Evolutionary conservation across 345 rosid genomes (phyloP).

Genomic region (Hibiscus syriacus): DNA sequence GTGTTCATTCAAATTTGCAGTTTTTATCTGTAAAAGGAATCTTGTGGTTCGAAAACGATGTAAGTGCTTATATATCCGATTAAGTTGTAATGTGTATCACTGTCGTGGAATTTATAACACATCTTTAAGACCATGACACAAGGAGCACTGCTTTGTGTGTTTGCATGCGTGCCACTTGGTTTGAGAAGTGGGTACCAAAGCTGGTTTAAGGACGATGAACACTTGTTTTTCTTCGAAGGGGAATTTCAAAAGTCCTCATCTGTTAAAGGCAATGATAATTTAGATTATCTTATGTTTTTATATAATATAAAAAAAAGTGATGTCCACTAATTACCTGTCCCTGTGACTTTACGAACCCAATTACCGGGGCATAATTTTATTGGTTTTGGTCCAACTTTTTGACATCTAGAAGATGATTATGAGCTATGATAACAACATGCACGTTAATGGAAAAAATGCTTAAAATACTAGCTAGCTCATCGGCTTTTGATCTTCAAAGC

Average conservation of each 20-base stretch:
- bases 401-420: conserved; percentile 9
- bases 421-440: conserved; percentile 4
- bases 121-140: background rate
- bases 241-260: background rate
- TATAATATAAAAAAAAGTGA: background rate
- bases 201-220: background rate
- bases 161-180: background rate
- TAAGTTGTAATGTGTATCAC: too few species aligned
- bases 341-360: background rate
- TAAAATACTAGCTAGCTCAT: background rate
- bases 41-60: background rate
- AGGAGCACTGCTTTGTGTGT: background rate
- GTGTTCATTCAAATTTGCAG: background rate
- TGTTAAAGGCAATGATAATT: background rate
- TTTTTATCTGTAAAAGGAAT: background rate
- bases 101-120: too few species aligned
- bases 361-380: background rate
- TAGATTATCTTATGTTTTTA: background rate
- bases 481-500: background rate
- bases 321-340: background rate
- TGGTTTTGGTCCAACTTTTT: background rate
- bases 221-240: background rate
- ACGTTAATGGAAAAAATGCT: background rate
- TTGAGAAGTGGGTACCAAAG: conserved; percentile 7
- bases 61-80: background rate